These are phyloP conservation scores for Loxodes magnus DNA, from an alignment of 73 alveolate genomes.

Conservation along the genomic window DNA sequence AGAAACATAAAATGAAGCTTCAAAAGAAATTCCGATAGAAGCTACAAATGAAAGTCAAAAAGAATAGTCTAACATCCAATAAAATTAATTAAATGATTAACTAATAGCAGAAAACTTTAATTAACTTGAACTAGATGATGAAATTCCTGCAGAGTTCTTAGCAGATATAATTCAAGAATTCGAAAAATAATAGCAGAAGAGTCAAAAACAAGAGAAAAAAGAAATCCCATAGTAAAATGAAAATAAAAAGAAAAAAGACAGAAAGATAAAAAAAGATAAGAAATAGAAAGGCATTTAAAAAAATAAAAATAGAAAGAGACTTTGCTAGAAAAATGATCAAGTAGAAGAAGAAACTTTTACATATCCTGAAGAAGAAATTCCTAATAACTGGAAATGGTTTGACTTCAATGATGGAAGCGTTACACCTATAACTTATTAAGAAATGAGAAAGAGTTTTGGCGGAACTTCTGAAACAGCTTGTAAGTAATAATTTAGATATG, in stretches of 20 bases:
- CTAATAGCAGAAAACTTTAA: constrained; percentile 12
- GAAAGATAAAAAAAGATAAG: constrained; percentile 13
- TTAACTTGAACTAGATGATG: no score
- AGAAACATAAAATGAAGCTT: constrained; percentile 13
- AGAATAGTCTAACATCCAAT: constrained; percentile 25
- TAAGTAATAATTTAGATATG: constrained; percentile 71
- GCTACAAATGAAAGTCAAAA: constrained; percentile 23
- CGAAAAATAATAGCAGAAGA: constrained; percentile 3
- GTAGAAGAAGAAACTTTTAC: constrained; percentile 30
- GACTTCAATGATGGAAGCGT: constrained; percentile 91
- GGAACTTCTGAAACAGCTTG: constrained; percentile 88
- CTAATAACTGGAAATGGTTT: constrained; percentile 64
- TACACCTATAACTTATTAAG: constrained; percentile 71
- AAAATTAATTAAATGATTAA: constrained; percentile 21
- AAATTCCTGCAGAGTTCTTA: no score
- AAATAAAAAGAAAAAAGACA: constrained; percentile 12
- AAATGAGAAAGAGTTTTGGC: constrained; percentile 69
- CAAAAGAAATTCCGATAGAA: constrained; percentile 10
- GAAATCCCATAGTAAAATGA: constrained; percentile 9
- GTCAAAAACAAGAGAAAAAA: constrained; percentile 5
- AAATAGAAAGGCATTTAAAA: constrained; percentile 5
- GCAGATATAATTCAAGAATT: no score
- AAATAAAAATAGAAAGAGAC: constrained; percentile 11
- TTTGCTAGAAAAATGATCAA: constrained; percentile 21
- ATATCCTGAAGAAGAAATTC: constrained; percentile 19